phyloP scores from a whole-genome alignment of 352 stramenopile genomes.

The Phytophthora pinifolia region DNA sequence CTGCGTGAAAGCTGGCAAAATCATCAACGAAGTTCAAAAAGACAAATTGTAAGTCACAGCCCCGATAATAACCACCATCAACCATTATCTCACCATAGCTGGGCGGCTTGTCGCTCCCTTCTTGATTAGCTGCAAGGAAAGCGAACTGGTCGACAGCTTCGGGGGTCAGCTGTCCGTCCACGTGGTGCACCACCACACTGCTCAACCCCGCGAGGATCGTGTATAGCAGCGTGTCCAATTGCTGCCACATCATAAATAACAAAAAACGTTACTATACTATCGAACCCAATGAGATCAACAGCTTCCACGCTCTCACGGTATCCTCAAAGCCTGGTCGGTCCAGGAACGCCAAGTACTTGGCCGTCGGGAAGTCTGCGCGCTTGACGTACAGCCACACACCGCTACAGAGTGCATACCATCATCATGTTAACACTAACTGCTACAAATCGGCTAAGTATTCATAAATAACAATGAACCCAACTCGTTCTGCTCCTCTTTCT shows the following conservation, averaged over 20 bases:
- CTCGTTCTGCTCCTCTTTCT: constrained; percentile 12
- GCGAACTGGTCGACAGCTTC: constrained; percentile 58
- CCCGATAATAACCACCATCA: not conserved
- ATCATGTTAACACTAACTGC: too few species aligned
- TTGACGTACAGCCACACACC: constrained; percentile 79
- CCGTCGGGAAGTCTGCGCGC: constrained; percentile 54
- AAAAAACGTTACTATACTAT: not conserved
- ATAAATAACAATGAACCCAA: too few species aligned
- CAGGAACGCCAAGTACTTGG: constrained; percentile 74
- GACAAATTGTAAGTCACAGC: not conserved
- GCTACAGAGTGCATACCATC: constrained; percentile 9
- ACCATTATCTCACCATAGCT: constrained; percentile 32
- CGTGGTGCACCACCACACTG: constrained; percentile 74
- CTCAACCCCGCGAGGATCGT: constrained; percentile 65
- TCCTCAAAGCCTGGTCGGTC: constrained; percentile 53
- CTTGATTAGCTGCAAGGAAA: constrained; percentile 43
- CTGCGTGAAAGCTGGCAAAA: constrained; percentile 62
- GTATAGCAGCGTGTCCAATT: constrained; percentile 62
- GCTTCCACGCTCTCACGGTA: constrained; percentile 23
- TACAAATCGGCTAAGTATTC: too few species aligned
- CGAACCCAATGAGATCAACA: not conserved
- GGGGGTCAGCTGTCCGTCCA: constrained; percentile 51
- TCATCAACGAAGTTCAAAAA: not conserved
- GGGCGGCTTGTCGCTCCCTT: constrained; percentile 21
- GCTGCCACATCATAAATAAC: constrained; percentile 26